Evolutionary conservation across 345 rosid species (phyloP).

Genomic region (Laguncularia racemosa): DNA sequence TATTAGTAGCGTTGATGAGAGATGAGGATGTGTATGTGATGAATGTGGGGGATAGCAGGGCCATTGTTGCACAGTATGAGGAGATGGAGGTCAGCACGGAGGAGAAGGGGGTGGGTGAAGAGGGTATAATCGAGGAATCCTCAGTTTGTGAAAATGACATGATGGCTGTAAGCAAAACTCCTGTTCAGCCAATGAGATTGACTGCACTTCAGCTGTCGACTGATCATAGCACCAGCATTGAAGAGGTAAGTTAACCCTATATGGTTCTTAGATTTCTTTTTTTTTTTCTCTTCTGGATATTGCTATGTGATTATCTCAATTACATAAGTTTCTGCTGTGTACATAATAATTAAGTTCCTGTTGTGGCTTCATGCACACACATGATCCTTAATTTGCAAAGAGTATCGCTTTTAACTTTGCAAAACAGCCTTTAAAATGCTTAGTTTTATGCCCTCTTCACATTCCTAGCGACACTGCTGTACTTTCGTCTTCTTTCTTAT

Average conservation of each 20-base stretch:
- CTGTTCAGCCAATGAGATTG: slow-evolving; percentile 39
- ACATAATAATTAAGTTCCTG: too few relatives aligned
- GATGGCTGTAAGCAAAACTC: slow-evolving; percentile 21
- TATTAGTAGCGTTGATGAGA: slow-evolving; percentile 88
- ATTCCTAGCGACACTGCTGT: too few relatives aligned
- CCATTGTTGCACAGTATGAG: slow-evolving; percentile 79
- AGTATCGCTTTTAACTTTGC: too few relatives aligned
- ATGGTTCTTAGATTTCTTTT: slow-evolving; percentile 1
- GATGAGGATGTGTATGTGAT: slow-evolving; percentile 94
- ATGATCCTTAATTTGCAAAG: too few relatives aligned
- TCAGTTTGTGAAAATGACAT: slow-evolving; percentile 18
- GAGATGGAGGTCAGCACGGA: slow-evolving; percentile 33
- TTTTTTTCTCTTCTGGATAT: slow-evolving; percentile 8
- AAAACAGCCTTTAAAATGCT: too few relatives aligned
- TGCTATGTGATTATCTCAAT: background rate
- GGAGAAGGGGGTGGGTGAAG: slow-evolving; percentile 28
- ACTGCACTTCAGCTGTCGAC: slow-evolving; percentile 83
- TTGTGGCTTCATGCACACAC: too few relatives aligned
- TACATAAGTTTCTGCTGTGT: background rate
- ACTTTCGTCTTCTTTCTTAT: too few relatives aligned
- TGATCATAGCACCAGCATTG: slow-evolving; percentile 93
- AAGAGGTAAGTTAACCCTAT: slow-evolving; percentile 59
- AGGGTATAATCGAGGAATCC: slow-evolving; percentile 42
- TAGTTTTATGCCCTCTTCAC: too few relatives aligned
- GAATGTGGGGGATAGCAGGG: slow-evolving; percentile 98